Percentiles rank a stretch among this genome's conserved stretches.
Conservation (phyloP, 2,329 filamentous ascomycete species). For the Dendrostoma leiphaemia region DNA sequence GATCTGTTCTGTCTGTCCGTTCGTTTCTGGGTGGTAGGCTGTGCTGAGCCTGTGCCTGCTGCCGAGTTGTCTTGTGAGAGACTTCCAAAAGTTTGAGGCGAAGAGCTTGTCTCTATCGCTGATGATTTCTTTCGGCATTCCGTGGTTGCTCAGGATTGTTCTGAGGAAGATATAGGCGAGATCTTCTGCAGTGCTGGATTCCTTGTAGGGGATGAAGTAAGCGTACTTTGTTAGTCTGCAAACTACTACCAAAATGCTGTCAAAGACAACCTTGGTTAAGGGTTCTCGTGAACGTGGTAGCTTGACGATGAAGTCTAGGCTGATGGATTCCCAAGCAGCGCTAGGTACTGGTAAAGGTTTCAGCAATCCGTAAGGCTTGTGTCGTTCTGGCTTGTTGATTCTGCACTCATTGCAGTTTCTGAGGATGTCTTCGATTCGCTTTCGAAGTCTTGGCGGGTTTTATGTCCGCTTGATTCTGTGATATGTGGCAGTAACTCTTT, state of each 20-base stretch:
- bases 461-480: background rate
- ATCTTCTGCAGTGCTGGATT: background rate
- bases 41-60: background rate
- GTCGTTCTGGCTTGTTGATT: background rate
- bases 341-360: conserved; percentile 5
- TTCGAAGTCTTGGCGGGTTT: background rate
- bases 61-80: conserved; percentile 2
- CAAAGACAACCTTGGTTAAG: background rate
- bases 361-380: conserved; percentile 14
- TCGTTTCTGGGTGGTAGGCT: background rate
- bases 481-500: background rate
- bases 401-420: background rate
- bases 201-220: conserved; percentile 12
- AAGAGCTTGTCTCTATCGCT: conserved; percentile 18
- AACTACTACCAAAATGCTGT: conserved; percentile 14
- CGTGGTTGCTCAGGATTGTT: background rate
- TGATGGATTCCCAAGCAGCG: conserved; percentile 7
- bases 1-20: conserved; percentile 14
- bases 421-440: background rate
- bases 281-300: conserved; percentile 9
- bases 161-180: conserved; percentile 9
- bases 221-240: conserved; percentile 14
- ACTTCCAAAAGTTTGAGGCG: conserved; percentile 17
- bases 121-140: conserved; percentile 8
- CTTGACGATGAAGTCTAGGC: conserved; percentile 17